phyloP scores from a whole-genome alignment of 2,329 filamentous ascomycete genomes.

The Beauveria asiatica region DNA sequence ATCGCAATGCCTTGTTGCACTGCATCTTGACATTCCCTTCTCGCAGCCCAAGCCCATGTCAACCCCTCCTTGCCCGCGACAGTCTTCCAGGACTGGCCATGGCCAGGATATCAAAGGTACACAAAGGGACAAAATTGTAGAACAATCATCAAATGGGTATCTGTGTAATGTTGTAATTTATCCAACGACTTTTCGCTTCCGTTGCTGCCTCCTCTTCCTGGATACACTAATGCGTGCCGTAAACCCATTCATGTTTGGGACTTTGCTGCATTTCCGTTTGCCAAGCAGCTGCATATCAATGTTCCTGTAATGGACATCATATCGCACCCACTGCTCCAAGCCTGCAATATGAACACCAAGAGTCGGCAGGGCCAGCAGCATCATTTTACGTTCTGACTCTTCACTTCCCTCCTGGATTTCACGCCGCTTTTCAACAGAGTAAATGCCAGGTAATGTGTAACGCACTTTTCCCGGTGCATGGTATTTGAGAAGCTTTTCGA shows the following conservation, averaged over 20 bases:
- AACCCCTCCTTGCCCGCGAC: background rate
- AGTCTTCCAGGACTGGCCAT: background rate
- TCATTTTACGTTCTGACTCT: slow-evolving; percentile 16
- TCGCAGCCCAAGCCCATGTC: background rate
- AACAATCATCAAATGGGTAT: slow-evolving; percentile 3
- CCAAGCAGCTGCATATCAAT: slow-evolving; percentile 35
- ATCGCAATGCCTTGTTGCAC: background rate
- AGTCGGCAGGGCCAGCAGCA: slow-evolving; percentile 45
- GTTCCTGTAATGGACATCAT: slow-evolving; percentile 42
- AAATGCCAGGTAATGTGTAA: slow-evolving; percentile 47
- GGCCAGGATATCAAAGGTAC: background rate
- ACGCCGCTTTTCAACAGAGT: slow-evolving; percentile 29
- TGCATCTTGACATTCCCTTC: background rate
- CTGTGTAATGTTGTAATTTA: background rate
- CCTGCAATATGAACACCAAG: slow-evolving; percentile 39
- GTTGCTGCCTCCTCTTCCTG: background rate
- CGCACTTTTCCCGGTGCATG: slow-evolving; percentile 47
- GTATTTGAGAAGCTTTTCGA: slow-evolving; percentile 36
- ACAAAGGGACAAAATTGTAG: background rate
- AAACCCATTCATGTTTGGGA: background rate
- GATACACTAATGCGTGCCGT: background rate
- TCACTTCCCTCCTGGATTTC: background rate
- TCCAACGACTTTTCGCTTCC: background rate
- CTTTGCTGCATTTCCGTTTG: slow-evolving; percentile 3
- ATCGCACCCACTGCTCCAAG: slow-evolving; percentile 39